Evolutionary conservation across 2,329 filamentous ascomycete species (phyloP).

Genomic region (Colletotrichum liriopes): DNA sequence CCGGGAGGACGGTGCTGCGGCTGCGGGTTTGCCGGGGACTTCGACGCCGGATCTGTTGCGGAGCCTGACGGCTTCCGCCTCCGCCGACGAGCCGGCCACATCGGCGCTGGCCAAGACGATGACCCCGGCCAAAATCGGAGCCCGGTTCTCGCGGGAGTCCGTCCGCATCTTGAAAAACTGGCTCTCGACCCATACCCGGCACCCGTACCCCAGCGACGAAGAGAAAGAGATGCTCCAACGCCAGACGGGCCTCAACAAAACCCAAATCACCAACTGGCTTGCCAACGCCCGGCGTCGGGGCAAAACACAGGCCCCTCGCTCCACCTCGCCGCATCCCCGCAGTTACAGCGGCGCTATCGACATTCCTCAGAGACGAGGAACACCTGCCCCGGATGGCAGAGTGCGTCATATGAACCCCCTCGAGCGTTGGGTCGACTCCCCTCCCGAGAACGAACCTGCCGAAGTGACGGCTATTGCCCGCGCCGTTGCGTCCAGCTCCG

Average conservation of each 20-base stretch:
- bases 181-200: constrained; percentile 83
- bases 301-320: constrained; percentile 80
- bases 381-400: constrained; percentile 64
- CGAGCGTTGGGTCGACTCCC: constrained; percentile 73
- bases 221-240: constrained; percentile 86
- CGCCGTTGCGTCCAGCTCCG: constrained; percentile 69
- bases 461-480: constrained; percentile 72
- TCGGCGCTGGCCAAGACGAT: constrained; percentile 47
- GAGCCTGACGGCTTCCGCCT: constrained; percentile 44
- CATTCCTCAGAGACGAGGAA: constrained; percentile 76
- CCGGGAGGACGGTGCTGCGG: constrained; percentile 53
- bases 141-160: constrained; percentile 85
- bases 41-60: constrained; percentile 48
- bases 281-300: constrained; percentile 89
- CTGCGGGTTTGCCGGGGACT: constrained; percentile 40
- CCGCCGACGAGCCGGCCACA: constrained; percentile 45
- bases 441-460: constrained; percentile 73
- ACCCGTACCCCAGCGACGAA: constrained; percentile 90
- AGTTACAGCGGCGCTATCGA: constrained; percentile 77
- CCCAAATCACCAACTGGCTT: constrained; percentile 92
- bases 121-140: constrained; percentile 74
- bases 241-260: constrained; percentile 85
- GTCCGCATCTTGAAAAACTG: constrained; percentile 87
- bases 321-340: constrained; percentile 78
- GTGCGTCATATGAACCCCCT: constrained; percentile 66